phyloP scores from a whole-genome alignment of 108 stramenopile genomes.

The Seminavis robusta region DNA sequence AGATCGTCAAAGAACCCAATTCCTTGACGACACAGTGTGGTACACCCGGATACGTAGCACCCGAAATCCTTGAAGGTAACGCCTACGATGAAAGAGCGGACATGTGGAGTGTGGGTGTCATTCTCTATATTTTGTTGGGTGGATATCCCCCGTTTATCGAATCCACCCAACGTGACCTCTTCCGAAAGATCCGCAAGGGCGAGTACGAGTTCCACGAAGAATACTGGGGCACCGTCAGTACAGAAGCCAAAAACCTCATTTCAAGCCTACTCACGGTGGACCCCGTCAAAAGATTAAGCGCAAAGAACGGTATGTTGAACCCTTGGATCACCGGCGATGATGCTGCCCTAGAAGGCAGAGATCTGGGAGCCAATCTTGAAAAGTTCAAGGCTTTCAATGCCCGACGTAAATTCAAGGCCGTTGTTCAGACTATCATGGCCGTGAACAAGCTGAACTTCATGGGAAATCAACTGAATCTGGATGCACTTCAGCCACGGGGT shows the following conservation, averaged over 20 bases:
- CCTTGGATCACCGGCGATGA: slow-evolving; percentile 79
- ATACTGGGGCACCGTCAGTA: slow-evolving; percentile 79
- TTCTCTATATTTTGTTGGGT: slow-evolving; percentile 95
- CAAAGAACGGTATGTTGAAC: slow-evolving; percentile 65
- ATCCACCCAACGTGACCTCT: slow-evolving; percentile 73
- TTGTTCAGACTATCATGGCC: slow-evolving; percentile 68
- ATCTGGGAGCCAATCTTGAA: slow-evolving; percentile 59
- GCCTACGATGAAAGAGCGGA: slow-evolving; percentile 92
- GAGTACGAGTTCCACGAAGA: slow-evolving; percentile 86
- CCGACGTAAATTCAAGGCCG: slow-evolving; percentile 82
- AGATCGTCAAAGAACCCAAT: slow-evolving; percentile 58
- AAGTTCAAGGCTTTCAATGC: slow-evolving; percentile 81
- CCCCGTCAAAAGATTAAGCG: slow-evolving; percentile 53
- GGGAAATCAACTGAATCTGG: too few relatives aligned
- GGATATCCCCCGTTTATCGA: slow-evolving; percentile 91
- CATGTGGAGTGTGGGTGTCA: slow-evolving; percentile 97
- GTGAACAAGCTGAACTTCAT: slow-evolving; percentile 48
- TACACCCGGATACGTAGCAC: slow-evolving; percentile 96
- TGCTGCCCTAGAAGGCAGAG: slow-evolving; percentile 48
- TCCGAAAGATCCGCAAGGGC: slow-evolving; percentile 77
- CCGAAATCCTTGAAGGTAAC: slow-evolving; percentile 88
- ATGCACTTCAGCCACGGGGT: too few relatives aligned
- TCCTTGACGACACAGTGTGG: slow-evolving; percentile 89
- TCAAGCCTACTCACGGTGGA: slow-evolving; percentile 63
- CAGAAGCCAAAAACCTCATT: slow-evolving; percentile 88